Evolutionary conservation across 306 rosid genomes (phyloP), one percentile per base, ranked within the genome.

Genomic region (Castanospermum australe): DNA sequence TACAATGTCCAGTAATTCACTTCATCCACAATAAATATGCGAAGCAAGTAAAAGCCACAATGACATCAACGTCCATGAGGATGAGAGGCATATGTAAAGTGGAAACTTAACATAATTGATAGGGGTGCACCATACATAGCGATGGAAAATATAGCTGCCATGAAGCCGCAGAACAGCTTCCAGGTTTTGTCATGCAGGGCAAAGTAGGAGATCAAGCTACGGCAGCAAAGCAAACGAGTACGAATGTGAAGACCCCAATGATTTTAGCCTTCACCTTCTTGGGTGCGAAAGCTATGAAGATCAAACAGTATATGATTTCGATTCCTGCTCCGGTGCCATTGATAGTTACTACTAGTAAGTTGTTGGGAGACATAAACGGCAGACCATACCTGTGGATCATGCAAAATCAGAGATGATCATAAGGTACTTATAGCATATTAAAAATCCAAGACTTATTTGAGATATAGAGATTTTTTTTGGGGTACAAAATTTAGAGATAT

Each of bases 41-140:
- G 8, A 32, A 25, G 14, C 32, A 18, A 17, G 5, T 5, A 54
- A 18, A 0, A 21, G 4, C 1, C 47, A n/a, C 32, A 28, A 28
- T 28, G 32, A 28, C 32, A 28, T 28, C 3, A 3, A 28, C n/a
- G n/a, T n/a, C n/a, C n/a, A n/a, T n/a, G n/a, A n/a, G n/a, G n/a
- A 17, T 15, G 7, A 25, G 66, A 11, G 9, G 33, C 33, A 56
- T 3, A 21, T 5, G 2, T 3, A 35, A 2, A 61, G 17, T 15
- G 42, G n/a, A 15, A 14, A 35, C 20, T 12, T 50, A 55, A 30
- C 92, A 90, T 83, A 48, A 90, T 87, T 24, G 95, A 77, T 17
- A 90, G 88, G 8, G 95, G 95, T 0, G 95, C 87, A 65, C 83
- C 92, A 11, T 88, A 90, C 95, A 90, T 90, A 86, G 88, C 51